Evolutionary conservation across 805 yeast genomes (phyloP), one percentile per base, ranked within the genome.

Genomic region (Nakazawaea peltata): DNA sequence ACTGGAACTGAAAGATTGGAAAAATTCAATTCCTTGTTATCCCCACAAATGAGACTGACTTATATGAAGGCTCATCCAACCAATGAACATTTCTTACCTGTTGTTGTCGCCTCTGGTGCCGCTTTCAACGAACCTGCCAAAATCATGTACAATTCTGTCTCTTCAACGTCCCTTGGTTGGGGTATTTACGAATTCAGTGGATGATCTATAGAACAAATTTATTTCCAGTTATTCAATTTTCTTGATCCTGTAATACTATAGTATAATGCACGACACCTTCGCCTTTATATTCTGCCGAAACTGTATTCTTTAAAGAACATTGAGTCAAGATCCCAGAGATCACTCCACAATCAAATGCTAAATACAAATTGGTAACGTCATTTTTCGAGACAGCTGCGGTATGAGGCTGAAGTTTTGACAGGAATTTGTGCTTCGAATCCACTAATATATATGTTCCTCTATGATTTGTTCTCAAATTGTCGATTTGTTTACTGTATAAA

Each of bases 401-500:
- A 13, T 32, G 28, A 11, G 33, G 9, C 14, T 37, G 33, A 19
- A 37, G 28, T 16, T 19, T 28, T 6, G 40, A 32, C 10, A 28
- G 6, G 12, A 37, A 32, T 25, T 18, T 28, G 28, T 37, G 40
- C 9, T 29, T 22, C 6, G 33, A 32, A 52, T 85, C 95, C 8
- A 84, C 74, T 29, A 85, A 63, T 18, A 86, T 90, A 54, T 76
- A 84, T 0, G 88, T 82, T 5, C 92, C 81, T 46, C 94, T 61
- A 54, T 92, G 97, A 52, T 92, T 92, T 1, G 98, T 92, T 42
- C 94, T 72, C 40, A 92, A 65, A 46, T 86, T 87, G 53, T 88
- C 97, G 65, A 92, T 84, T 53, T 83, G 96, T 56, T 87, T 90
- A 26, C 77, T 74, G 57, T 75, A 86, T 19, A 90, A 52, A 35